Base-by-base conservation (phyloP, 2,329 filamentous ascomycete species). In the Cladophialophora psammophila region DNA sequence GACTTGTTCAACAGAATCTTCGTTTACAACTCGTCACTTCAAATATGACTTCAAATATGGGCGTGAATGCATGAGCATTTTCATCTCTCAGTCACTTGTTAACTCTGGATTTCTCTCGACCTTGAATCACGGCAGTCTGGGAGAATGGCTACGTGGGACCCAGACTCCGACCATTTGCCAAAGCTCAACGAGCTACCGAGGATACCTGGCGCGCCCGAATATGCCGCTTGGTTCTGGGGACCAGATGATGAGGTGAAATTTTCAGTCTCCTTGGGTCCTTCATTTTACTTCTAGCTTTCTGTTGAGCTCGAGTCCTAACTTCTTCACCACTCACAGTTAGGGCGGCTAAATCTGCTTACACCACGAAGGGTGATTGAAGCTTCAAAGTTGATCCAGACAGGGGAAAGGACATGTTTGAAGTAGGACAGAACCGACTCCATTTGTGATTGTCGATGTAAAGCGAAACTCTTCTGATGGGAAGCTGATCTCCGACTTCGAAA, bases 271-370 rank as follows among this genome's bases (percentile, higher is more conserved):
- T 42, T n/a, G 1, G 15, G 2, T n/a, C 9, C n/a, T 15, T 42
- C 10, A 20, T 18, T 8, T 13, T 2, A 13, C 31, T 36, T 15
- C 15, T 3, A 2, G 4, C 6, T 7, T 50, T 32, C 48, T 5
- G 8, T n/a, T 34, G 5, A 13, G 88, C 85, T 85, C 82, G 86
- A 20, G 87, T 85, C 85, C 85, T 86, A 10, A 78, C 83, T n/a
- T n/a, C n/a, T n/a, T n/a, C 40, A 78, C 85, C 72, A 78, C 73
- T 45, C 8, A 65, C 26, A 86, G 54, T 31, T 82, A 54, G 82
- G 82, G 15, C 79, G 85, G 53, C 72, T 87, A 42, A 87, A 88
- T 65, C 80, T 87, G 5, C 77, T 87, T 10, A 87, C 85, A 0
- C 84, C 85, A 0, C 75, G 78, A 4, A 79, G 85, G 15, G 84